These are phyloP conservation scores for Pythium brassicae DNA, from an alignment of 352 stramenopile species.

Conservation along the genomic window DNA sequence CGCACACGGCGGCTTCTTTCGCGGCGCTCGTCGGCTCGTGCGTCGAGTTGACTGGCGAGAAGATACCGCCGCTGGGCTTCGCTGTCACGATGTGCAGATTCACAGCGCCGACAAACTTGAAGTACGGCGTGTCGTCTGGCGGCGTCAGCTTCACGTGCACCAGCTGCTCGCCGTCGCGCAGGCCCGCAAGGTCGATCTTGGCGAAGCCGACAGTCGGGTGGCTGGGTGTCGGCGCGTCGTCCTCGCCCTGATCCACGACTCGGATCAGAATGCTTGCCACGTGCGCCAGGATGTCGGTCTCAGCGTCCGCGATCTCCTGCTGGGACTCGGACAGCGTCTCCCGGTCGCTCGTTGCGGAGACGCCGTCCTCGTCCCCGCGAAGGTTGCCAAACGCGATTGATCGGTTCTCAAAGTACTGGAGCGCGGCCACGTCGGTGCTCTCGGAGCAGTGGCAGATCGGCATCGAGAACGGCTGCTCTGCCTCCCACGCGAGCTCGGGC, in stretches of 20 bases:
- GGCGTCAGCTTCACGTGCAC: constrained; percentile 40
- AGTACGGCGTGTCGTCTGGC: constrained; percentile 31
- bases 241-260: constrained; percentile 30
- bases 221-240: background rate
- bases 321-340: constrained; percentile 1
- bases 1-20: constrained; percentile 8
- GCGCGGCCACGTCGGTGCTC: constrained; percentile 6
- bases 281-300: constrained; percentile 25
- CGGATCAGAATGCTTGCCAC: constrained; percentile 43
- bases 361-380: constrained; percentile 3
- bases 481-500: constrained; percentile 11
- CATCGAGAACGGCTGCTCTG: constrained; percentile 10
- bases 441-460: constrained; percentile 14
- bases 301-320: constrained; percentile 13
- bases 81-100: constrained; percentile 24
- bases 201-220: constrained; percentile 31
- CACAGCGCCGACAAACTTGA: constrained; percentile 48
- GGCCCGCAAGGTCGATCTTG: constrained; percentile 43
- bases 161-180: constrained; percentile 32
- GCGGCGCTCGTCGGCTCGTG: background rate
- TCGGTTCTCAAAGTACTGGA: constrained; percentile 27
- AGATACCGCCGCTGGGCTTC: constrained; percentile 2
- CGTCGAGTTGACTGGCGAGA: background rate
- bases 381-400: constrained; percentile 21
- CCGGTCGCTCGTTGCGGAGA: constrained; percentile 3